A percentile compares a stretch with the other conserved stretches of the same genome.
Conservation (phyloP, 768 basidiomycete species). For the Tylopilus cervinicoccineus region DNA sequence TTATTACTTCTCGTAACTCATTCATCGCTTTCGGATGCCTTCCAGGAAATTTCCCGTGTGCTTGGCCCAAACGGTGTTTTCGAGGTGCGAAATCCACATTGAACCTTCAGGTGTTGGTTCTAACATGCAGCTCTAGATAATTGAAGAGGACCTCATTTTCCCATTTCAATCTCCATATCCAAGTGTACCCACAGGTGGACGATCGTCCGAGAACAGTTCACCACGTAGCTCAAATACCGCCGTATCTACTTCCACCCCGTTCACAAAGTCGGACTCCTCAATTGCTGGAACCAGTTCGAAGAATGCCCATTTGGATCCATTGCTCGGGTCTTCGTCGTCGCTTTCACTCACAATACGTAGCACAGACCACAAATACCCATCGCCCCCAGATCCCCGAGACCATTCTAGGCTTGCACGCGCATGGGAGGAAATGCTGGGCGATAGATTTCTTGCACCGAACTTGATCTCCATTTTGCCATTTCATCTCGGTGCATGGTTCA, state of each 20-base stretch:
- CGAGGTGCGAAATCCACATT: slow-evolving; percentile 44
- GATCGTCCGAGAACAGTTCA: slow-evolving; percentile 22
- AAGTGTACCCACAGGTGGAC: slow-evolving; percentile 3
- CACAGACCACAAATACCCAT: slow-evolving; percentile 5
- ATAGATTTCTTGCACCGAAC: slow-evolving; percentile 51
- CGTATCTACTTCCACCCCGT: slow-evolving; percentile 16
- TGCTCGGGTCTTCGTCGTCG: slow-evolving; percentile 16
- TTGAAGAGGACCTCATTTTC: slow-evolving; percentile 74
- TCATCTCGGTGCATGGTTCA: slow-evolving; percentile 57
- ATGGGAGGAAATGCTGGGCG: slow-evolving; percentile 65
- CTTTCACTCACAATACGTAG: slow-evolving; percentile 20
- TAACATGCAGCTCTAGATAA: slow-evolving; percentile 41
- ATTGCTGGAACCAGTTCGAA: slow-evolving; percentile 13
- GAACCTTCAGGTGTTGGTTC: neutral
- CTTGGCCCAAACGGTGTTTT: slow-evolving; percentile 58
- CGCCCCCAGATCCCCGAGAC: slow-evolving; percentile 48
- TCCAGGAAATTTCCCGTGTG: slow-evolving; percentile 64
- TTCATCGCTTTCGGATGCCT: slow-evolving; percentile 5
- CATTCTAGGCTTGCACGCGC: slow-evolving; percentile 57
- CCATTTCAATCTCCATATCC: slow-evolving; percentile 37
- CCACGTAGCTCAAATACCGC: slow-evolving; percentile 28
- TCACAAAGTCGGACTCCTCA: slow-evolving; percentile 23
- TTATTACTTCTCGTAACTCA: slow-evolving; percentile 14
- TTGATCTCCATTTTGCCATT: slow-evolving; percentile 61
- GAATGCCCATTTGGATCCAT: slow-evolving; percentile 8